Conservation (phyloP, 1,139 yeast species). For the Kurtzmaniella quercitrusa region DNA sequence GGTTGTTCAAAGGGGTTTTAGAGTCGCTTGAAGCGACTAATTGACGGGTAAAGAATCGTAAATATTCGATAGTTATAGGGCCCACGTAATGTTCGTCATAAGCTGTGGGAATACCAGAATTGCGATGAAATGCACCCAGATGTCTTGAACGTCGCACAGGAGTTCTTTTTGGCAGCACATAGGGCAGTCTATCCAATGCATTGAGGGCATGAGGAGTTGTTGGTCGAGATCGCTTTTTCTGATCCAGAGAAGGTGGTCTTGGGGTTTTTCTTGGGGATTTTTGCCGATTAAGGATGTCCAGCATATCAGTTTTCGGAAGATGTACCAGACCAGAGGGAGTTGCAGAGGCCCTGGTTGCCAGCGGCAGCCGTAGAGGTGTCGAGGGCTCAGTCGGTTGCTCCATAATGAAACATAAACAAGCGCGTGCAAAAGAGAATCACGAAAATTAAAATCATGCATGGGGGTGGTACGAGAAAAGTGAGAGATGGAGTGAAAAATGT, state of each 20-base stretch:
- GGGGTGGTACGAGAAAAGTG: not conserved
- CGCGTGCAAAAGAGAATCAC: not conserved
- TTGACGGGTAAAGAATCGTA: conserved; percentile 33
- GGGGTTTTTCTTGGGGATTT: not conserved
- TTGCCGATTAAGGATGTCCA: conserved; percentile 2
- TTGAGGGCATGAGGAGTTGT: conserved; percentile 5
- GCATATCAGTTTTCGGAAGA: conserved; percentile 7
- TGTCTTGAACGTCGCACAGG: conserved; percentile 11
- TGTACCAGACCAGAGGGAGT: conserved; percentile 2
- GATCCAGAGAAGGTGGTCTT: not conserved
- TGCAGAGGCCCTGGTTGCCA: conserved; percentile 1
- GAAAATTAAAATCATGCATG: not conserved
- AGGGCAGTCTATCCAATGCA: conserved; percentile 8
- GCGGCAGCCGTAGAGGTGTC: conserved; percentile 19
- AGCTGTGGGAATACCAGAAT: conserved; percentile 6
- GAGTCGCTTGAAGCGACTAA: conserved; percentile 20
- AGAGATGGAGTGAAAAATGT: not conserved
- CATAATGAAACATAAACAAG: conserved; percentile 3
- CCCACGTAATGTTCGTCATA: conserved; percentile 35
- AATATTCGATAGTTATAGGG: conserved; percentile 37
- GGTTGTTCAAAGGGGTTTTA: conserved; percentile 7
- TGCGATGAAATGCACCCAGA: conserved; percentile 7
- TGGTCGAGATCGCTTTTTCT: conserved; percentile 7
- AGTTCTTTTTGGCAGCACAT: conserved; percentile 6
- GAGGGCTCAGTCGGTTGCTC: conserved; percentile 25